These are phyloP conservation scores for Saturnispora galanensis DNA, from an alignment of 805 yeast genomes.

Conservation along the genomic window DNA sequence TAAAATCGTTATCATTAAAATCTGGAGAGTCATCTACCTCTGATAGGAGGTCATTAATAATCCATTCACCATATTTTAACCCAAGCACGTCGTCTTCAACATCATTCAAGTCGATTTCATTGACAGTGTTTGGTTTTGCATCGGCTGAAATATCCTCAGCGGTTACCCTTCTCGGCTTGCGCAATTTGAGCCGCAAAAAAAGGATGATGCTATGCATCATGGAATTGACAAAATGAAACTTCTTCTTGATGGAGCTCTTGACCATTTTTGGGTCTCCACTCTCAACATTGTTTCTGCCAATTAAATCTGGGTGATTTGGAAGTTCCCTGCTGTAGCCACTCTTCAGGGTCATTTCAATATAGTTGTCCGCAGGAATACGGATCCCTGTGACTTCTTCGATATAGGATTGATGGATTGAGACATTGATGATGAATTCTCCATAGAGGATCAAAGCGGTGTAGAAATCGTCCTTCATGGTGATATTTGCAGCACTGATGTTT, in stretches of 20 bases:
- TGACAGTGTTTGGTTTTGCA: not conserved
- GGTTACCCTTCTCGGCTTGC: too few relatives aligned
- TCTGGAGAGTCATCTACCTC: conserved; percentile 2
- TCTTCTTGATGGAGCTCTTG: too few relatives aligned
- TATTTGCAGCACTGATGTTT: conserved; percentile 24
- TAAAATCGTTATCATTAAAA: not conserved
- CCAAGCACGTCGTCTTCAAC: conserved; percentile 5
- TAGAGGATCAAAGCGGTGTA: conserved; percentile 49
- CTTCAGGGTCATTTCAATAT: conserved; percentile 33
- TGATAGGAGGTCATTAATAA: not conserved
- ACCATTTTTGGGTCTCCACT: not conserved
- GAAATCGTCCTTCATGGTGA: conserved; percentile 51
- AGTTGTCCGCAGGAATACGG: conserved; percentile 41
- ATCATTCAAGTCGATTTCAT: not conserved
- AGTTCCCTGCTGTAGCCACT: conserved; percentile 22
- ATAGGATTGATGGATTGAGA: conserved; percentile 58
- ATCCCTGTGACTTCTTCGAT: conserved; percentile 47
- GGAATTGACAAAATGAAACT: too few relatives aligned
- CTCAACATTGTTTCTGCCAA: too few relatives aligned
- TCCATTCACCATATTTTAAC: conserved; percentile 1
- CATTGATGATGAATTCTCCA: conserved; percentile 56
- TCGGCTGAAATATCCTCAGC: not conserved
- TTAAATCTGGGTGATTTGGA: conserved; percentile 21
- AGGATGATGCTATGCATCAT: too few relatives aligned
- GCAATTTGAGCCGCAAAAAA: too few relatives aligned